These are phyloP conservation scores for Starmera pachycereana DNA, from an alignment of 805 yeast genomes.

Conservation along the genomic window DNA sequence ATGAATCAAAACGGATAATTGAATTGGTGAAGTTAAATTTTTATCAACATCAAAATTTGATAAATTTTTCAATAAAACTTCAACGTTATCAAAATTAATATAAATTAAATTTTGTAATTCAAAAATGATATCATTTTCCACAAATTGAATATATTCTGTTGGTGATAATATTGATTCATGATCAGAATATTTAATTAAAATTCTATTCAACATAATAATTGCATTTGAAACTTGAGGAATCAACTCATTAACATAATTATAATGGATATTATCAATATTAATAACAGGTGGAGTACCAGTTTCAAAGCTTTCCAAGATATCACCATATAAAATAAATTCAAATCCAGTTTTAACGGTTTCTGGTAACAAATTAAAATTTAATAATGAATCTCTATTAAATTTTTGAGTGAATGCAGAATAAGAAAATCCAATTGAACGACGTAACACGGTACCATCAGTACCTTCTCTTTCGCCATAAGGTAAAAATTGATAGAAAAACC, in stretches of 20 bases:
- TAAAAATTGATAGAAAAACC: background rate
- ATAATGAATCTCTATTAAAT: background rate
- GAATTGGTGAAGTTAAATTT: background rate
- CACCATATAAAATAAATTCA: background rate
- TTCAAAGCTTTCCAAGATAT: background rate
- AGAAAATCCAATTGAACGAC: background rate
- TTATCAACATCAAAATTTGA: background rate
- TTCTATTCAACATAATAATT: background rate
- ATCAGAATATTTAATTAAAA: background rate
- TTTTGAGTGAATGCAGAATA: background rate
- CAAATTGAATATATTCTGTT: background rate
- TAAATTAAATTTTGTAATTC: background rate
- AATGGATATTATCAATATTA: background rate
- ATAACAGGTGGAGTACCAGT: background rate
- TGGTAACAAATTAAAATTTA: too few species aligned
- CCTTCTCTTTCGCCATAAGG: background rate
- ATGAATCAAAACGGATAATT: background rate
- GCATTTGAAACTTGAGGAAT: background rate
- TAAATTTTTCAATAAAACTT: background rate
- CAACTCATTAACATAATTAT: too few species aligned
- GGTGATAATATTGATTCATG: background rate
- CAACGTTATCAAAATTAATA: background rate
- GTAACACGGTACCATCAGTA: background rate
- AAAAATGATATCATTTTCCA: background rate
- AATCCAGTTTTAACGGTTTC: too few species aligned